Evolutionary conservation across 208 protist genomes (phyloP).

Genomic region (Sergeia podlipaevii): DNA sequence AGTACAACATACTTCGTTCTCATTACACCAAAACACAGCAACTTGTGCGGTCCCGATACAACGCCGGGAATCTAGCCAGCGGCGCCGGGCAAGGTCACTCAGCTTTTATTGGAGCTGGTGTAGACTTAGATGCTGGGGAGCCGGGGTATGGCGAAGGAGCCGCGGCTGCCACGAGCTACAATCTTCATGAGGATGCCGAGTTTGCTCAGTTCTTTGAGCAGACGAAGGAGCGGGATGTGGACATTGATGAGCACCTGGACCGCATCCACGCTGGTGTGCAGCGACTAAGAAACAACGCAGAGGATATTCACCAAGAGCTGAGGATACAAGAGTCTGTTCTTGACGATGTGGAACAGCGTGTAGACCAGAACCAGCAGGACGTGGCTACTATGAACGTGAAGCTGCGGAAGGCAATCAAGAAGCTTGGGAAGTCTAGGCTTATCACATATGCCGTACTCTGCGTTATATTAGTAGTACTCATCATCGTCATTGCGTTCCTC

Average conservation of each 20-base stretch:
- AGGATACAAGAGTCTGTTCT: constrained; percentile 34
- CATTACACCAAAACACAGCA: constrained; percentile 35
- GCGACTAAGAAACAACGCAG: constrained; percentile 59
- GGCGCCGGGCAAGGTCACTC: neutral
- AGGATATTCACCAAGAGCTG: constrained; percentile 56
- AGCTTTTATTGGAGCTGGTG: constrained; percentile 15
- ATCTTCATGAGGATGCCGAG: constrained; percentile 46
- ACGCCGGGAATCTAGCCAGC: constrained; percentile 3
- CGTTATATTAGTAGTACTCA: constrained; percentile 40
- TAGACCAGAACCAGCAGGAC: constrained; percentile 30
- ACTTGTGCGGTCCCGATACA: constrained; percentile 31
- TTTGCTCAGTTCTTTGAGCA: constrained; percentile 48
- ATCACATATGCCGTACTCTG: constrained; percentile 48
- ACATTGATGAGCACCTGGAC: constrained; percentile 64
- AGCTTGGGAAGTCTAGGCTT: constrained; percentile 50
- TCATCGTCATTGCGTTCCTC: constrained; percentile 49
- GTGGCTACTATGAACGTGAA: constrained; percentile 50
- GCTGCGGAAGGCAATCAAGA: constrained; percentile 39
- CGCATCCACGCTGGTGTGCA: constrained; percentile 51
- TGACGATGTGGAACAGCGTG: constrained; percentile 29
- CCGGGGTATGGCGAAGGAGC: neutral
- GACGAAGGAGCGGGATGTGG: constrained; percentile 38
- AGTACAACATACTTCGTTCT: constrained; percentile 28
- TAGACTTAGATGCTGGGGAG: constrained; percentile 13
- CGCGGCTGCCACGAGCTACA: constrained; percentile 15